These are phyloP conservation scores for Mycosphaerella sp. DNA, from an alignment of 2,329 filamentous ascomycete species.

Conservation along the genomic window DNA sequence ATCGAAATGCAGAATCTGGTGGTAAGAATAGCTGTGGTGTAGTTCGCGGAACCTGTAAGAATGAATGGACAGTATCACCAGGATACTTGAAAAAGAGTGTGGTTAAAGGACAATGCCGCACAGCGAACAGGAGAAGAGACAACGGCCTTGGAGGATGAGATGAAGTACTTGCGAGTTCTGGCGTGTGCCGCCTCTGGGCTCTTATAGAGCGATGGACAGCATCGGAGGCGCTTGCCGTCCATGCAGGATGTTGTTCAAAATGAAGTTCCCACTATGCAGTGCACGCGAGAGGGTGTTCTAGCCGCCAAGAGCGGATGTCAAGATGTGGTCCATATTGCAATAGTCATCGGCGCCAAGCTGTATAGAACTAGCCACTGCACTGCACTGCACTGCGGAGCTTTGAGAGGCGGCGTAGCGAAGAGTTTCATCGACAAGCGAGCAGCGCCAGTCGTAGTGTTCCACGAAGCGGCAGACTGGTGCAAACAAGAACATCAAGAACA, in stretches of 20 bases:
- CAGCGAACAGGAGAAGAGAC: slow-evolving; percentile 6
- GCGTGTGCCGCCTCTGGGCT: neutral
- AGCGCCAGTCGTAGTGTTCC: slow-evolving; percentile 1
- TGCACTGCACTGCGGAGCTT: neutral
- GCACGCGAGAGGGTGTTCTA: neutral
- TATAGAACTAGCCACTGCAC: no score
- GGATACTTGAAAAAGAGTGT: slow-evolving; percentile 13
- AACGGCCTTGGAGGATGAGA: neutral
- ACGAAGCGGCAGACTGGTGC: neutral
- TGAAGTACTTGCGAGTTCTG: neutral
- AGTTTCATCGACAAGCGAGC: neutral
- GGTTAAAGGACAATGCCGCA: slow-evolving; percentile 8
- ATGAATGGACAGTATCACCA: slow-evolving; percentile 15
- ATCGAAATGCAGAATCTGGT: neutral
- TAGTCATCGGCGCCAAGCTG: neutral
- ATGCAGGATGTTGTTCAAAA: neutral
- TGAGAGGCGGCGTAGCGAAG: neutral
- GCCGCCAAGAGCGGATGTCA: slow-evolving; percentile 6
- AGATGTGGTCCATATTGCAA: slow-evolving; percentile 4
- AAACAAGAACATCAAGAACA: slow-evolving; percentile 7
- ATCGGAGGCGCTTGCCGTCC: slow-evolving; percentile 4
- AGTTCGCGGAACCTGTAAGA: slow-evolving; percentile 1
- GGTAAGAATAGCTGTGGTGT: neutral
- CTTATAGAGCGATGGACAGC: slow-evolving; percentile 2
- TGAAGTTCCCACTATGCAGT: neutral